These are phyloP conservation scores for Daldinia eschscholtzii DNA, from an alignment of 2,329 filamentous ascomycete species.

Conservation along the genomic window DNA sequence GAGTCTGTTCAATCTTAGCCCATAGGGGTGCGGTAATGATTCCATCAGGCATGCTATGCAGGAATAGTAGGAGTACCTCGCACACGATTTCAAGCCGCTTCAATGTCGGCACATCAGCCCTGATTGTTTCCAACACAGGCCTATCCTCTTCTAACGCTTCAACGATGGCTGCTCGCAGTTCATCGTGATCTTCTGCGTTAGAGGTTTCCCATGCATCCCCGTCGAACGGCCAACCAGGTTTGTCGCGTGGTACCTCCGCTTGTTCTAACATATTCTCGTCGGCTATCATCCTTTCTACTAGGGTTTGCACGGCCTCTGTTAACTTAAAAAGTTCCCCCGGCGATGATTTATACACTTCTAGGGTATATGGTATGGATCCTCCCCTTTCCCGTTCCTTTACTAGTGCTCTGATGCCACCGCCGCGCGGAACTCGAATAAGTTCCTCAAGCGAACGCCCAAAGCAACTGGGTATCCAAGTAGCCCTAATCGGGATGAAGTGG, in stretches of 20 bases:
- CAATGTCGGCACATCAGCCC: constrained; percentile 71
- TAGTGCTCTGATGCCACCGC: constrained; percentile 78
- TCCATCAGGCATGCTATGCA: constrained; percentile 81
- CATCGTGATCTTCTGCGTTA: constrained; percentile 46
- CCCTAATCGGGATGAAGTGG: constrained; percentile 88
- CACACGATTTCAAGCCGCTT: constrained; percentile 81
- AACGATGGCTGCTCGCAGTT: constrained; percentile 57
- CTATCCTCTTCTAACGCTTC: constrained; percentile 80
- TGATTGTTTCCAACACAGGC: constrained; percentile 71
- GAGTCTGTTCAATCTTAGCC: constrained; percentile 72
- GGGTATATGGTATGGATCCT: constrained; percentile 67
- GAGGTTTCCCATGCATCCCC: constrained; percentile 47
- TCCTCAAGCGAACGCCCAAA: constrained; percentile 91
- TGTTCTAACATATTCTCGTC: constrained; percentile 73
- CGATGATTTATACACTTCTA: constrained; percentile 78
- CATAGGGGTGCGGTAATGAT: constrained; percentile 79
- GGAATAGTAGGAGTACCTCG: constrained; percentile 79
- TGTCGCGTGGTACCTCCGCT: constrained; percentile 63
- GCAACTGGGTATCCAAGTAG: constrained; percentile 82
- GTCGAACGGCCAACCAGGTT: constrained; percentile 71
- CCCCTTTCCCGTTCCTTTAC: constrained; percentile 49
- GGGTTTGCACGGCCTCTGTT: constrained; percentile 78
- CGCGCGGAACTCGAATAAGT: constrained; percentile 84
- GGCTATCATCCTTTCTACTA: constrained; percentile 69
- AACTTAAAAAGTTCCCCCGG: constrained; percentile 91